Percentiles rank a stretch among this genome's conserved stretches.
Evolutionary conservation across 129 eudicot species (phyloP).

Genomic region (Flaveria bidentis): DNA sequence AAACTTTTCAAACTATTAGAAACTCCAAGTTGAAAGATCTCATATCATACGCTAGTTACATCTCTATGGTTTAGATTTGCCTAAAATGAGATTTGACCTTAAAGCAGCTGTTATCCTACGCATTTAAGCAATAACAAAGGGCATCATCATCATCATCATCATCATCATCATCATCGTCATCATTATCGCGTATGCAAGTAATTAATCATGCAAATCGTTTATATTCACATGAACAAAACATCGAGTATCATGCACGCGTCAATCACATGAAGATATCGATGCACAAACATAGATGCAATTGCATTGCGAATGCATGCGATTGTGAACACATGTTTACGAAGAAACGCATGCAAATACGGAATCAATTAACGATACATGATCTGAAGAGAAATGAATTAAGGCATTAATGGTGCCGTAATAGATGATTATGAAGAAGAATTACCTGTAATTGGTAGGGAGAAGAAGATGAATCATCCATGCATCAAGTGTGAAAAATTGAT

Average conservation of each 20-base stretch:
- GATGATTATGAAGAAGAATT: not conserved
- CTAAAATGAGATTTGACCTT: not conserved
- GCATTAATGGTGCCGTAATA: not conserved
- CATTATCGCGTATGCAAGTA: not conserved
- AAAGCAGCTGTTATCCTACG: not conserved
- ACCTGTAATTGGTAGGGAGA: constrained; percentile 31
- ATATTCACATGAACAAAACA: constrained; percentile 2
- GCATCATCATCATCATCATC: not conserved
- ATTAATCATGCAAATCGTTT: not conserved
- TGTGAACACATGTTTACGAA: not conserved
- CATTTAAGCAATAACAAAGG: constrained; percentile 5
- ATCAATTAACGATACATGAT: not conserved
- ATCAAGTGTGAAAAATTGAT: not conserved
- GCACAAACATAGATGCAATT: not conserved
- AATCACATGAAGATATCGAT: not conserved
- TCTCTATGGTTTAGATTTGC: not conserved
- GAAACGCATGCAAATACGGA: not conserved
- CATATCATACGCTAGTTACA: not conserved
- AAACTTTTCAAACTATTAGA: too few species aligned
- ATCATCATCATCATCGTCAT: not conserved
- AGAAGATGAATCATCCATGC: constrained; percentile 22
- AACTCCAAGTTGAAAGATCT: not conserved
- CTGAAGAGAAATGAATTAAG: not conserved
- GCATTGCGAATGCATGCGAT: constrained; percentile 13
- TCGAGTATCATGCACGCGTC: not conserved